A percentile compares a stretch with the other conserved stretches of the same genome.
These are phyloP conservation scores for Neckera pumila DNA, from an alignment of 225 moss, liverwort and hornwort species.

Conservation along the genomic window DNA sequence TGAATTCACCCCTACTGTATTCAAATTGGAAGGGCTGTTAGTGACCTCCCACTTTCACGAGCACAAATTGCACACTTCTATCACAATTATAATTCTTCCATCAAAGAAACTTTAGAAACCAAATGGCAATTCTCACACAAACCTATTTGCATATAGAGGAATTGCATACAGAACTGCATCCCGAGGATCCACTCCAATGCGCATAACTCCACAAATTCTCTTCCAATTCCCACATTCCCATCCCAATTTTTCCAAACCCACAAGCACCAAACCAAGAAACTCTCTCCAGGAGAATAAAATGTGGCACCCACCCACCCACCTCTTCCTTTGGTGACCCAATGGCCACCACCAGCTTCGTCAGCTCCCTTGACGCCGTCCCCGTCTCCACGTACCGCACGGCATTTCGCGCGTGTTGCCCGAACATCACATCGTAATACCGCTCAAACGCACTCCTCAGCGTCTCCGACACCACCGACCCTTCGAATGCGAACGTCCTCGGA, in stretches of 20 bases:
- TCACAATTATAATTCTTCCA: neutral
- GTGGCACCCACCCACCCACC: neutral
- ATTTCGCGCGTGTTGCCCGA: constrained; percentile 7
- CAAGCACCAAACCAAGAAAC: neutral
- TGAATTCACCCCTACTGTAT: neutral
- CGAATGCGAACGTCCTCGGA: neutral
- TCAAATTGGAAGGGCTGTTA: neutral
- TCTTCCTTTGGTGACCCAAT: constrained; percentile 18
- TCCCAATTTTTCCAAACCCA: neutral
- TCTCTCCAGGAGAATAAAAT: neutral
- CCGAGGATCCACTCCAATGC: neutral
- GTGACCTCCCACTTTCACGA: neutral
- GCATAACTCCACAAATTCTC: neutral
- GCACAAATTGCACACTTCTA: neutral
- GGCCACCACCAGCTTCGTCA: constrained; percentile 22
- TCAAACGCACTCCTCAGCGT: constrained; percentile 21
- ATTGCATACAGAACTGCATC: neutral
- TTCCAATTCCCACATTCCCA: neutral
- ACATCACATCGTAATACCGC: constrained; percentile 24
- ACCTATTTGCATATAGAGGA: neutral
- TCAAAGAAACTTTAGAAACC: neutral
- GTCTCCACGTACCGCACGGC: neutral
- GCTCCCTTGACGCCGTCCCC: neutral
- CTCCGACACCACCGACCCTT: neutral
- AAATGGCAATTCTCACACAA: neutral